Conservation (phyloP, 75 land plant species). For the Cryptomeria japonica region DNA sequence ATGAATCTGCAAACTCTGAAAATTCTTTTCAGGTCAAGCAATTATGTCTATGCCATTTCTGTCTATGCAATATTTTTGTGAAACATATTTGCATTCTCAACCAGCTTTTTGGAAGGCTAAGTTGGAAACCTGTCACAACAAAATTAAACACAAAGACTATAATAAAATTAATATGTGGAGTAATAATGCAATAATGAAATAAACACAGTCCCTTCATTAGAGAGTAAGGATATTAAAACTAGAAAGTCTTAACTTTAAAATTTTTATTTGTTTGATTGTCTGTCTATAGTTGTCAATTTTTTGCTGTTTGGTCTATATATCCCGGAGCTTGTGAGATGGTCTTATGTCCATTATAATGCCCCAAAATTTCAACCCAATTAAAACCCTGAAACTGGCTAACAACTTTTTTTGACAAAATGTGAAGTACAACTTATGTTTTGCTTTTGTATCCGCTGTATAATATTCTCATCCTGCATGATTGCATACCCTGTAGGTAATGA, state of each 20-base stretch:
- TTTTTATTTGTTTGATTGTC: not conserved
- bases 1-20: constrained; percentile 11
- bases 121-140: not conserved
- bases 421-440: no score
- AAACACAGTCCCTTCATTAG: not conserved
- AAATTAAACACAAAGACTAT: no score
- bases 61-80: not conserved
- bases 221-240: not conserved
- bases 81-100: not conserved
- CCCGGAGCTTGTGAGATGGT: not conserved
- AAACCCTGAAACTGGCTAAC: no score
- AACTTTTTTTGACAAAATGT: no score
- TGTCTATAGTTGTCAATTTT: not conserved
- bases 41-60: not conserved
- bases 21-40: not conserved
- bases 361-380: no score
- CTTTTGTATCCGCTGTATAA: no score
- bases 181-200: not conserved
- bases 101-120: not conserved
- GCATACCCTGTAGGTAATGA: no score
- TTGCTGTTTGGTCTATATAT: not conserved
- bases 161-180: not conserved
- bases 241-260: not conserved
- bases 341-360: not conserved
- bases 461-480: no score